These are phyloP conservation scores for Pezicula radicicola DNA, from an alignment of 2,329 filamentous ascomycete species.

Conservation along the genomic window DNA sequence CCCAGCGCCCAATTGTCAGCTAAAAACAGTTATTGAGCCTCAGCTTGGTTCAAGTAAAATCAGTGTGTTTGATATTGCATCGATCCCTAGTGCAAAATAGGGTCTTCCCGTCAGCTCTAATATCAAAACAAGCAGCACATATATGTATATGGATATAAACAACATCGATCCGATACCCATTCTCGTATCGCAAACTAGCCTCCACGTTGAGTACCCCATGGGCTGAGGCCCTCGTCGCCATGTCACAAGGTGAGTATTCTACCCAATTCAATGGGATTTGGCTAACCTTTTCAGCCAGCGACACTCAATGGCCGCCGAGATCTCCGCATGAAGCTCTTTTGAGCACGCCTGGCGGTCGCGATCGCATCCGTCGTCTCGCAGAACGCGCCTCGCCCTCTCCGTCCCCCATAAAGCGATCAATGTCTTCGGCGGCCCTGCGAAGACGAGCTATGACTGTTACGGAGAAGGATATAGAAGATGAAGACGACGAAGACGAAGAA, in stretches of 20 bases:
- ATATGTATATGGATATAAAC: neutral
- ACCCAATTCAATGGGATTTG: slow-evolving; percentile 12
- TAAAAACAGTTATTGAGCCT: too few species aligned
- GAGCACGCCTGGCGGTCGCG: slow-evolving; percentile 74
- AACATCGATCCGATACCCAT: neutral
- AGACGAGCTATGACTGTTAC: slow-evolving; percentile 13
- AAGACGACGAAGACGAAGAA: slow-evolving; percentile 74
- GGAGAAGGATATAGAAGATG: slow-evolving; percentile 32
- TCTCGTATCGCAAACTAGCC: too few species aligned
- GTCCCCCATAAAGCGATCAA: slow-evolving; percentile 54
- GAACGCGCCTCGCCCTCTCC: slow-evolving; percentile 66
- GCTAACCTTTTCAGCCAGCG: slow-evolving; percentile 15
- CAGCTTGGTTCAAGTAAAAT: too few species aligned
- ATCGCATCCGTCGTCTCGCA: slow-evolving; percentile 66
- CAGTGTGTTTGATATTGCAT: too few species aligned
- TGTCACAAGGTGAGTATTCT: slow-evolving; percentile 23
- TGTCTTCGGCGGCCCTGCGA: slow-evolving; percentile 12
- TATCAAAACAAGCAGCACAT: neutral
- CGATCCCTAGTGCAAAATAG: too few species aligned
- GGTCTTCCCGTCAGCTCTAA: too few species aligned
- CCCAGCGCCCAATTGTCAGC: too few species aligned
- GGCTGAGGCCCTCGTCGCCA: slow-evolving; percentile 5
- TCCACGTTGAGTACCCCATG: slow-evolving; percentile 1
- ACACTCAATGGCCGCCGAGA: slow-evolving; percentile 62
- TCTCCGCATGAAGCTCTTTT: slow-evolving; percentile 63